These are phyloP conservation scores for Fraxinus xanthoxyloides DNA, from an alignment of 305 asterid genomes.

Conservation along the genomic window DNA sequence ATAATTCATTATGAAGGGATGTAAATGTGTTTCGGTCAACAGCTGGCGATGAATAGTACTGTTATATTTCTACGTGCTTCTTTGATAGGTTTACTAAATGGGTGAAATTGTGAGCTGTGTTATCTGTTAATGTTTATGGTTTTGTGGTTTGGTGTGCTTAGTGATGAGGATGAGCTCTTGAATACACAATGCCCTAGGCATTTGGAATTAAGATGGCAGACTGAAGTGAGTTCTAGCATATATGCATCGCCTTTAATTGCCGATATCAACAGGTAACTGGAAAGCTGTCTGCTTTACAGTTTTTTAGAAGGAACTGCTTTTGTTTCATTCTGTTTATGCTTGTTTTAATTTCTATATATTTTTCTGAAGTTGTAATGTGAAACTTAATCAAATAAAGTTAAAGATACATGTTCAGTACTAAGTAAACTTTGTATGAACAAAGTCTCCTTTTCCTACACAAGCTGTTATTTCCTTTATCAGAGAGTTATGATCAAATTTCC, in stretches of 20 bases:
- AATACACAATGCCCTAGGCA: conserved; percentile 94
- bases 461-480: background rate
- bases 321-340: background rate
- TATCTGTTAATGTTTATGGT: conserved; percentile 1
- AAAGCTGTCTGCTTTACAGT: conserved; percentile 2
- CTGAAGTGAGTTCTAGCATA: conserved; percentile 97
- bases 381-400: background rate
- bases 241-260: conserved; percentile 90
- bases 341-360: background rate
- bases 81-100: background rate
- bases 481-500: background rate
- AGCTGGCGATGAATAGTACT: conserved; percentile 8
- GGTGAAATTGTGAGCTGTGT: background rate
- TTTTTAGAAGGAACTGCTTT: background rate
- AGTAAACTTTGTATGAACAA: conserved; percentile 9
- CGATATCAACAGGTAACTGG: conserved; percentile 78
- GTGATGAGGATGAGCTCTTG: conserved; percentile 89
- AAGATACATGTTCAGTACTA: background rate
- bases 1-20: background rate
- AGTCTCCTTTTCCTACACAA: background rate
- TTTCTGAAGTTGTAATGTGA: background rate
- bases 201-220: conserved; percentile 97
- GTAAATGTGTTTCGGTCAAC: conserved; percentile 8
- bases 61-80: background rate
- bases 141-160: conserved; percentile 23